Evolutionary conservation across 257 asterid species (phyloP).

Genomic region (Echium plantagineum): DNA sequence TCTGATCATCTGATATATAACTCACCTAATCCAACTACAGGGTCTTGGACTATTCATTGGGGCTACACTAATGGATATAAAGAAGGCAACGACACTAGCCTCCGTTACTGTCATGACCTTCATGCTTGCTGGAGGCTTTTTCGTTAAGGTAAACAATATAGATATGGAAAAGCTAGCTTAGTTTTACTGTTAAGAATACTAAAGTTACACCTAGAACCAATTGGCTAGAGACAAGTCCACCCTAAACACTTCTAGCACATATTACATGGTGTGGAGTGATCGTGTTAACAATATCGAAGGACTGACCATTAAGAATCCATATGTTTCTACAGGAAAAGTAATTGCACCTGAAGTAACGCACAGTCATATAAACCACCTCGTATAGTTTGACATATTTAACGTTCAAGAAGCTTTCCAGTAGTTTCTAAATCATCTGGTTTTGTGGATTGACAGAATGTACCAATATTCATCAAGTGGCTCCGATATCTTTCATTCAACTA

Average conservation of each 20-base stretch:
- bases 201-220: too few relatives aligned
- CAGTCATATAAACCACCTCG: too few relatives aligned
- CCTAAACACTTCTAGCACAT: too few relatives aligned
- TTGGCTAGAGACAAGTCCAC: too few relatives aligned
- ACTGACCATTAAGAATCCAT: too few relatives aligned
- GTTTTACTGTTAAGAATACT: too few relatives aligned
- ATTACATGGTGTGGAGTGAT: too few relatives aligned
- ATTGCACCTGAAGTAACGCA: too few relatives aligned
- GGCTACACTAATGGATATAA: slow-evolving; percentile 78
- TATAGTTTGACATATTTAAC: too few relatives aligned
- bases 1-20: slow-evolving; percentile 1
- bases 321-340: too few relatives aligned
- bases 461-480: slow-evolving; percentile 87
- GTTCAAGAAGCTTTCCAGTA: too few relatives aligned
- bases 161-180: background rate
- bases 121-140: slow-evolving; percentile 91
- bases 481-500: slow-evolving; percentile 90
- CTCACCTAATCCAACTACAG: slow-evolving; percentile 21
- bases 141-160: slow-evolving; percentile 47
- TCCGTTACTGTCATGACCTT: slow-evolving; percentile 91
- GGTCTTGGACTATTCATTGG: slow-evolving; percentile 90
- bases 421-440: background rate
- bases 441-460: slow-evolving; percentile 58
- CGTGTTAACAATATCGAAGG: too few relatives aligned
- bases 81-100: slow-evolving; percentile 86